Evolutionary conservation across 352 stramenopile genomes (phyloP).

Genomic region (Pythium angustatum): DNA sequence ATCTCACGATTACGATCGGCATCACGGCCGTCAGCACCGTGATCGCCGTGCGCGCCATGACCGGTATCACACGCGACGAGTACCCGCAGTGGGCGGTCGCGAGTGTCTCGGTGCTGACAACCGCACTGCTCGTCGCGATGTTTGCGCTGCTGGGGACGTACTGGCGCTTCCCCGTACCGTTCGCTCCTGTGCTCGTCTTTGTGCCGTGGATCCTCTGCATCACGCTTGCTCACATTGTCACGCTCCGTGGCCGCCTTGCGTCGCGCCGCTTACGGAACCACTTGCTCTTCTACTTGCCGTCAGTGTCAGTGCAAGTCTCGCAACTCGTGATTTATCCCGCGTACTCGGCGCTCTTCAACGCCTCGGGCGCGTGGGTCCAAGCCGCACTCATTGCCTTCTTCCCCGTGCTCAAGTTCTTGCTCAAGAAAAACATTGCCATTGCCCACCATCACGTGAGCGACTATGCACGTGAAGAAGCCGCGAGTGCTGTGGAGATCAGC

Average conservation of each 20-base stretch:
- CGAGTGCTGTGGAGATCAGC: constrained; percentile 22
- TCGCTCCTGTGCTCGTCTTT: not conserved
- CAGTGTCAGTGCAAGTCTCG: constrained; percentile 10
- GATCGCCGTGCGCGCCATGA: not conserved
- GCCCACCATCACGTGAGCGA: not conserved
- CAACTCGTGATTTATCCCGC: constrained; percentile 23
- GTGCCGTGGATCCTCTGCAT: not conserved
- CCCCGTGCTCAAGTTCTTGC: constrained; percentile 12
- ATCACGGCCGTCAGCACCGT: not conserved
- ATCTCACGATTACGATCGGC: not conserved
- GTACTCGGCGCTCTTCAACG: constrained; percentile 1
- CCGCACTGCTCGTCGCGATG: not conserved
- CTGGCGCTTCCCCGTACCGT: constrained; percentile 20
- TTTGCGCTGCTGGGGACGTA: too few species aligned
- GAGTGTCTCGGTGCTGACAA: not conserved
- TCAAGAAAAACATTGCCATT: not conserved
- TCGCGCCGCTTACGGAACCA: not conserved
- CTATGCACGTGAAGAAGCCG: constrained; percentile 10
- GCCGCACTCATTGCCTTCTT: constrained; percentile 1
- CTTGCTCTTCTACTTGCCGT: not conserved
- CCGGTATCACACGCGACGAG: not conserved
- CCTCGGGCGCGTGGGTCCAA: not conserved
- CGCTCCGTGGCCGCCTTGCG: not conserved
- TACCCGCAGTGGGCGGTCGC: not conserved
- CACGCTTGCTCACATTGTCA: not conserved